phyloP scores from a whole-genome alignment of 164 flowering plant species.

The Vitis riparia region DNA sequence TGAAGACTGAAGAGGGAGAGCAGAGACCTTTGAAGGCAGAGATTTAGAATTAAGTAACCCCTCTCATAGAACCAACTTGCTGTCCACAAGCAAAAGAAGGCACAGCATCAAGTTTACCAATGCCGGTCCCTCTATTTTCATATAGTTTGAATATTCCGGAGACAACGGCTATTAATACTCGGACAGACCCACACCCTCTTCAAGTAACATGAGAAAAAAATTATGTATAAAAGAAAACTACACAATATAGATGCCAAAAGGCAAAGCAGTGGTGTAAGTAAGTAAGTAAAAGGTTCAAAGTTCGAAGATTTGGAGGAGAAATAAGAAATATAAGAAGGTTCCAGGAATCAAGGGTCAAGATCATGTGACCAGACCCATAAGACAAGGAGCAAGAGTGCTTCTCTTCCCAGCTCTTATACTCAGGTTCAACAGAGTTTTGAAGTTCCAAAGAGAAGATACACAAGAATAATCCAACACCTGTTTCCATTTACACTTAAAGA shows the following conservation, averaged over 20 bases:
- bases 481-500: background rate
- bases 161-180: conserved; percentile 65
- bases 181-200: conserved; percentile 29
- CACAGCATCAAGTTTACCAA: conserved; percentile 12
- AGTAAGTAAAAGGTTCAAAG: conserved; percentile 20
- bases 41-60: too few species aligned
- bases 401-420: conserved; percentile 15
- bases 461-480: background rate
- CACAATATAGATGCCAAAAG: conserved; percentile 8
- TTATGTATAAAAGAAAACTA: background rate
- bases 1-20: too few species aligned
- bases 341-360: conserved; percentile 66
- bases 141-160: conserved; percentile 35
- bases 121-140: conserved; percentile 4
- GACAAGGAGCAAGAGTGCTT: conserved; percentile 27
- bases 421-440: background rate
- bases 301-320: conserved; percentile 34
- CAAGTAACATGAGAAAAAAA: conserved; percentile 5
- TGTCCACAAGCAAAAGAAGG: background rate
- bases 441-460: background rate
- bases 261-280: conserved; percentile 4
- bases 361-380: conserved; percentile 53
- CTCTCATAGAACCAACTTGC: background rate
- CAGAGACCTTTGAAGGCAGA: background rate
- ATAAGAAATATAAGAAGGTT: conserved; percentile 52